phyloP scores from a whole-genome alignment of 345 rosid species.

The Erodium maritimum region DNA sequence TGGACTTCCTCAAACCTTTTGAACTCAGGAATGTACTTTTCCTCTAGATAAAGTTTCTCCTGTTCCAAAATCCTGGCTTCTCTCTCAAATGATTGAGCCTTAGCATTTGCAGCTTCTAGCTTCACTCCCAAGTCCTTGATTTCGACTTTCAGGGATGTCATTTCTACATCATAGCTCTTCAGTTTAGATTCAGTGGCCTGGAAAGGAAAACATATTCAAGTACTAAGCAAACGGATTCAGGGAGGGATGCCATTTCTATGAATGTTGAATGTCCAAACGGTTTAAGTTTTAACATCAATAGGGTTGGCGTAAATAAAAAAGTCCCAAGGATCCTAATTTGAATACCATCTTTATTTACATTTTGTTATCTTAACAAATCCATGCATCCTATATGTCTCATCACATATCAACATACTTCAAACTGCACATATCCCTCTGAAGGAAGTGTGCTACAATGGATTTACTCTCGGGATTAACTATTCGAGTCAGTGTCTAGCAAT shows the following conservation, averaged over 20 bases:
- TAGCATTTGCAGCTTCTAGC: slow-evolving; percentile 55
- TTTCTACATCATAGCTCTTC: slow-evolving; percentile 59
- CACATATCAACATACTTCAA: too few relatives aligned
- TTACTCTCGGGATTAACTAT: too few relatives aligned
- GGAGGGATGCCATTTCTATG: not conserved
- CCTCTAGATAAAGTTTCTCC: slow-evolving; percentile 74
- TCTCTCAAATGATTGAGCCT: slow-evolving; percentile 63
- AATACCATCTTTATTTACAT: too few relatives aligned
- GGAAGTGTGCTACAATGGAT: too few relatives aligned
- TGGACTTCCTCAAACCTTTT: slow-evolving; percentile 75
- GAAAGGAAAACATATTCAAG: slow-evolving; percentile 11
- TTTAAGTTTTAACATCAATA: too few relatives aligned
- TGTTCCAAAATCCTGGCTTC: slow-evolving; percentile 74
- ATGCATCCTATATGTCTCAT: too few relatives aligned
- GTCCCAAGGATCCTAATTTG: too few relatives aligned
- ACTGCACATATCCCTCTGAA: too few relatives aligned
- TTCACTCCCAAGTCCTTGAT: slow-evolving; percentile 47
- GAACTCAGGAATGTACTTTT: slow-evolving; percentile 70
- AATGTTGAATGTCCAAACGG: not conserved
- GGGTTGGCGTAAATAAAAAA: too few relatives aligned
- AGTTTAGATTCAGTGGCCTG: slow-evolving; percentile 92
- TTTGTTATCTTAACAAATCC: too few relatives aligned
- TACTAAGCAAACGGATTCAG: not conserved
- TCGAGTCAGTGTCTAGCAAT: too few relatives aligned
- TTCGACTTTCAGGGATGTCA: slow-evolving; percentile 44